Percentiles rank a stretch among this genome's conserved stretches.
Conservation (phyloP, 2,329 filamentous ascomycete species). For the Hawksworthiomyces lignivorus region DNA sequence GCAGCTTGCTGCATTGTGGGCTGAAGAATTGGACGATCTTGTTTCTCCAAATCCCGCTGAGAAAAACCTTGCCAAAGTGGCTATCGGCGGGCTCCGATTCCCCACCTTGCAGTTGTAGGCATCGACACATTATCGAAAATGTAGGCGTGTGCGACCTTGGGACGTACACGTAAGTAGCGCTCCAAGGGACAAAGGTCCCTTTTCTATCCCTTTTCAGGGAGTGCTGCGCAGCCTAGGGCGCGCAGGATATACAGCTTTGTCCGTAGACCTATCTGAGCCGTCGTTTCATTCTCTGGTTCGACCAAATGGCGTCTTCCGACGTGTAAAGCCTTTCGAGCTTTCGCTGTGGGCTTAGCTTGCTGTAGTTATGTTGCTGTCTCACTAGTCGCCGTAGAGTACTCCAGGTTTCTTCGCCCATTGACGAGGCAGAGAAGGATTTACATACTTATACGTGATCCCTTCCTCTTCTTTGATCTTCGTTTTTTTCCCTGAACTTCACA, state of each 20-base stretch:
- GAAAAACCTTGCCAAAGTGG: too few species aligned
- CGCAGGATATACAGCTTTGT: neutral
- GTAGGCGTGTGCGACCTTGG: slow-evolving; percentile 2
- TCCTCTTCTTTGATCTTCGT: neutral
- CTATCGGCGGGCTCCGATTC: slow-evolving; percentile 19
- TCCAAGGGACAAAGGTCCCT: too few species aligned
- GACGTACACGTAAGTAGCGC: too few species aligned
- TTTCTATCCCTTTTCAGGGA: too few species aligned
- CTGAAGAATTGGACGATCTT: too few species aligned
- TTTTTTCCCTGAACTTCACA: too few species aligned
- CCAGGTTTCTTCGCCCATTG: neutral
- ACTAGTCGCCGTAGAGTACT: slow-evolving; percentile 1
- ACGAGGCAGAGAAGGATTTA: slow-evolving; percentile 1
- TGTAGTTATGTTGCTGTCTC: neutral
- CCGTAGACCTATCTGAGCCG: slow-evolving; percentile 3
- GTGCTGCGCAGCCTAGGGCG: neutral
- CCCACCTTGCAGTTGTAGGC: neutral
- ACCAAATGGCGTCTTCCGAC: slow-evolving; percentile 15
- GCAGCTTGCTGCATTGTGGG: too few species aligned
- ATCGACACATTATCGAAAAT: too few species aligned
- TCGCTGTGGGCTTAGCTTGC: neutral
- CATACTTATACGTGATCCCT: too few species aligned
- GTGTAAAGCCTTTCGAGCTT: neutral
- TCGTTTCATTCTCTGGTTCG: slow-evolving; percentile 4
- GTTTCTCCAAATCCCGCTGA: too few species aligned